Conservation (phyloP, 2,329 filamentous ascomycete genomes). For the Clathrospora elynae region DNA sequence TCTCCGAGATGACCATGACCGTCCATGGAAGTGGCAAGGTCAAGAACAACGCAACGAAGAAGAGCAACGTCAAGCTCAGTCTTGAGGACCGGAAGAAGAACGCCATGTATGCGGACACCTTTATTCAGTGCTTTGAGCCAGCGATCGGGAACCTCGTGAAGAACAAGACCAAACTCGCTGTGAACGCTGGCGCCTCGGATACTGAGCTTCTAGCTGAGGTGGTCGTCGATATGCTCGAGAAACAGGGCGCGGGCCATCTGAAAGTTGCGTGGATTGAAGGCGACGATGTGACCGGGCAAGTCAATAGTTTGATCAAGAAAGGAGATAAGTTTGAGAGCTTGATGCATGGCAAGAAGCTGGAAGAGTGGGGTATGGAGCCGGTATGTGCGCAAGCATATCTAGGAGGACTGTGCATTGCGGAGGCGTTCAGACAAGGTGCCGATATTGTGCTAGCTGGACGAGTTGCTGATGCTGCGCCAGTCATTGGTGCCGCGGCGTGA, state of each 20-base stretch:
- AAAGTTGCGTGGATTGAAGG: conserved; percentile 32
- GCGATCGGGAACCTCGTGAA: conserved; percentile 25
- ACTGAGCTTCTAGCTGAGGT: conserved; percentile 47
- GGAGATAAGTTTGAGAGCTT: conserved; percentile 48
- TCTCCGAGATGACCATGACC: conserved; percentile 40
- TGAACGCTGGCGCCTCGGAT: conserved; percentile 61
- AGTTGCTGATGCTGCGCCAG: conserved; percentile 39
- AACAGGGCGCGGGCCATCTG: conserved; percentile 18
- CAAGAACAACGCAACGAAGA: conserved; percentile 35
- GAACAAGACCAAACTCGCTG: conserved; percentile 51
- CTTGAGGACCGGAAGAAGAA: conserved; percentile 43
- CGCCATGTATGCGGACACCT: conserved; percentile 48
- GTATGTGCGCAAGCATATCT: conserved; percentile 22
- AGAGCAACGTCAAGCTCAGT: conserved; percentile 43
- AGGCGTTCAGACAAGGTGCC: conserved; percentile 34
- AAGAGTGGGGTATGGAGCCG: conserved; percentile 42
- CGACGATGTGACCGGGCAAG: conserved; percentile 34
- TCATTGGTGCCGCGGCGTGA: conserved; percentile 55
- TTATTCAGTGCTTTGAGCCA: conserved; percentile 54
- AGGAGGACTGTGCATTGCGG: conserved; percentile 29
- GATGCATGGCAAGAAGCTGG: conserved; percentile 46
- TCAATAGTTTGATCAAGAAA: conserved; percentile 42
- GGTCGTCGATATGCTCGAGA: conserved; percentile 16
- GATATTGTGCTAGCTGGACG: conserved; percentile 42
- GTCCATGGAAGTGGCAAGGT: conserved; percentile 40